Percentiles rank a stretch among this genome's conserved stretches.
Conservation (phyloP, 371 early-diverging fungal species). For the Mucor mucedo region DNA sequence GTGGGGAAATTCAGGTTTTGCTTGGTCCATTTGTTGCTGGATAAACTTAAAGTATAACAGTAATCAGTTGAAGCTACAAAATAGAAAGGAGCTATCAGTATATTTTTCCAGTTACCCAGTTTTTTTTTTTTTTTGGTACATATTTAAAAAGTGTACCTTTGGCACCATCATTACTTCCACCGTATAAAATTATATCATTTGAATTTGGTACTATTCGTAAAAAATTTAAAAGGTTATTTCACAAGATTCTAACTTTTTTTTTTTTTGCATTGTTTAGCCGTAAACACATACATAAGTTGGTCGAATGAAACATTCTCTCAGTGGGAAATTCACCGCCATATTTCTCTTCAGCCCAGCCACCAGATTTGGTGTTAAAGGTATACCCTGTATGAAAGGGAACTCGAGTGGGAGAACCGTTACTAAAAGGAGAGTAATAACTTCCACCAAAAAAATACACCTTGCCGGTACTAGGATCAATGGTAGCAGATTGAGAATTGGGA, state of each 20-base stretch:
- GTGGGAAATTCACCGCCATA: constrained; percentile 4
- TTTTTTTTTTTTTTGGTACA: neutral
- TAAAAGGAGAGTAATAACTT: neutral
- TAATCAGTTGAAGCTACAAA: constrained; percentile 1
- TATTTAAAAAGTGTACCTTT: neutral
- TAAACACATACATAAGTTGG: constrained; percentile 7
- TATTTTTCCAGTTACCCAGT: neutral
- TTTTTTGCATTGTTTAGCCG: no score
- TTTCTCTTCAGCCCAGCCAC: neutral
- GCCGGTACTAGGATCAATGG: neutral
- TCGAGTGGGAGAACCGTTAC: neutral
- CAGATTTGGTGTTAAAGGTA: constrained; percentile 6
- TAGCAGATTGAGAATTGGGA: constrained; percentile 9
- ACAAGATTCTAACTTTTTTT: neutral
- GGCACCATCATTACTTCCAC: constrained; percentile 1
- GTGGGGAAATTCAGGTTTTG: neutral
- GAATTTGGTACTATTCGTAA: constrained; percentile 13
- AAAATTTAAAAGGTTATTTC: neutral
- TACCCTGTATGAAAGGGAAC: neutral
- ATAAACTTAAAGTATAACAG: constrained; percentile 6
- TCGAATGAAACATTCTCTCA: constrained; percentile 5
- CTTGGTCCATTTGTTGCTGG: constrained; percentile 1
- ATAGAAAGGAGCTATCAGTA: neutral
- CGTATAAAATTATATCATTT: constrained; percentile 5
- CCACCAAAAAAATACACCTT: constrained; percentile 11